Evolutionary conservation across 257 asterid genomes (phyloP), one percentile per base, ranked within the genome.

Genomic region (Petunia secreta): DNA sequence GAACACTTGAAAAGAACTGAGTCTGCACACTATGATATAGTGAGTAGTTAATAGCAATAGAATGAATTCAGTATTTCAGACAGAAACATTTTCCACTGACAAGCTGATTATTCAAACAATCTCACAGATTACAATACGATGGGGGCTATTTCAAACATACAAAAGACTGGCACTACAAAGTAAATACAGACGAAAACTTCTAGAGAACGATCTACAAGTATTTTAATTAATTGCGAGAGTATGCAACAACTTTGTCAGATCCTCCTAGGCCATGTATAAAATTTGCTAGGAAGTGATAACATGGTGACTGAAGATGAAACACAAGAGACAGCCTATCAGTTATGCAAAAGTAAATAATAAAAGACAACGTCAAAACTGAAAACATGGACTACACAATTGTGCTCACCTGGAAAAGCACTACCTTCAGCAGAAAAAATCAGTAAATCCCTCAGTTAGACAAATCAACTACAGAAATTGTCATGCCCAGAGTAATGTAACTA

Each of bases 401-500:
- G 59, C 59, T 71, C 46, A 50, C 62, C 62, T 73, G 62, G 41
- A 34, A 59, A 71, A 71, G 77, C 60, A 50, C 52, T 73, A 50
- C 36, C 78, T 73, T 73, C 62, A 73, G 4, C 73, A 77, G 44
- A 59, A 11, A 44, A 77, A n/a, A 58, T 77, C 36, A 4, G 8
- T 50, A 77, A 46, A 77, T 14, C 44, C 46, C 74, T 14, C 62
- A 11, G 50, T 36, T 10, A 60, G 77, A 77, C 0, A n/a, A 52
- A 60, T 77, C 64, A 44, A 43, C 68, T 39, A 2, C 59, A 52
- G 63, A 64, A 76, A 80, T 53, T 63, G 39, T 85, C 83, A 94
- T 3, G 98, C 97, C 87, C 87, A 93, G 44, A 95, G 95, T 73
- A 90, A 41, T 46, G 98, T 95, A 39, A 93, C 88, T 36, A 86